Conservation (phyloP, 129 eudicot species). For the Centaurea solstitialis region DNA sequence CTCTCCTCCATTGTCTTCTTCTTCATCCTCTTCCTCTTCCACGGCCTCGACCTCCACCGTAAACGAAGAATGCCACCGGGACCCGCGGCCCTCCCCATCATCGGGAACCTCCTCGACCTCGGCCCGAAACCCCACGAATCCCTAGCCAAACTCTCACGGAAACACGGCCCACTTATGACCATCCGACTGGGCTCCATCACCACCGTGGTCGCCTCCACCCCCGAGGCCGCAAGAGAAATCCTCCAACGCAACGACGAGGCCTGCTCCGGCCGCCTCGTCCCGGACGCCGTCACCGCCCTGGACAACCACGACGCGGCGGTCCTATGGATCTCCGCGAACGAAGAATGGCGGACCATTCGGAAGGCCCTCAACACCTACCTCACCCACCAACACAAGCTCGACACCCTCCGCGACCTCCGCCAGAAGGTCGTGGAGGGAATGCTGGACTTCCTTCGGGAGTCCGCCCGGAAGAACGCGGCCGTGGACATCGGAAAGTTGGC, state of each 20-base stretch:
- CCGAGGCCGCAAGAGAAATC: conserved; percentile 27
- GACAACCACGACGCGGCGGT: conserved; percentile 28
- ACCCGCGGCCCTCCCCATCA: conserved; percentile 32
- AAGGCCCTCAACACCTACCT: conserved; percentile 25
- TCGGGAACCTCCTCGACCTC: conserved; percentile 42
- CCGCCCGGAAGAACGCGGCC: neutral
- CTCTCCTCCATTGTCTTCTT: neutral
- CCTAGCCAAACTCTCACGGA: conserved; percentile 32
- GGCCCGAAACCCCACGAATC: conserved; percentile 39
- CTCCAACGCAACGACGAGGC: conserved; percentile 41
- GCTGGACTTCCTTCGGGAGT: conserved; percentile 15
- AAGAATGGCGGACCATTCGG: conserved; percentile 41
- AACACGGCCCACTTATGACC: conserved; percentile 24
- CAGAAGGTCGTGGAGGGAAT: conserved; percentile 24
- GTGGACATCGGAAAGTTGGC: conserved; percentile 39
- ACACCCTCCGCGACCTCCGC: conserved; percentile 23
- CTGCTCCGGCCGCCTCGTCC: conserved; percentile 34
- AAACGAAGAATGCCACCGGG: conserved; percentile 14
- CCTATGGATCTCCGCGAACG: conserved; percentile 32
- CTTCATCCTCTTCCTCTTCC: conserved; percentile 6
- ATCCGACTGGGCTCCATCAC: conserved; percentile 15
- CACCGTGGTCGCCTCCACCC: conserved; percentile 6
- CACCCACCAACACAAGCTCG: conserved; percentile 24
- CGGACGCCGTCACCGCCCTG: conserved; percentile 28
- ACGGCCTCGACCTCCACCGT: neutral